Percentiles rank a stretch among this genome's conserved stretches.
These are phyloP conservation scores for Botrytis porri DNA, from an alignment of 2,329 filamentous ascomycete species.

Conservation along the genomic window DNA sequence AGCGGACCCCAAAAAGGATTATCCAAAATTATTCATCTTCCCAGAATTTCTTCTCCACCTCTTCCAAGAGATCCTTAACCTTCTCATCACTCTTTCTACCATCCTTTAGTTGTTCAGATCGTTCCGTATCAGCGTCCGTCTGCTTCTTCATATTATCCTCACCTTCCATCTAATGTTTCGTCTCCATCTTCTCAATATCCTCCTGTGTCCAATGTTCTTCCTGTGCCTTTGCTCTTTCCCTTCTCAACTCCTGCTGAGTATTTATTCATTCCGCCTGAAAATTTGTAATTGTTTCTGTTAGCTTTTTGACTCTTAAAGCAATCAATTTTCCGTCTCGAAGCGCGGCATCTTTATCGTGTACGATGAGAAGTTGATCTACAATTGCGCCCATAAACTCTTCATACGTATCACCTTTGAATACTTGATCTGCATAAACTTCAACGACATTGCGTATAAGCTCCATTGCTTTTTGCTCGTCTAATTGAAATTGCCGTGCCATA, in stretches of 20 bases:
- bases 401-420: not conserved
- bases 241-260: not conserved
- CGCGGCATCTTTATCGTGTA: not conserved
- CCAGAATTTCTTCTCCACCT: not conserved
- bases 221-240: not conserved
- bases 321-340: not conserved
- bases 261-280: not conserved
- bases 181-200: not conserved
- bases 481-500: not conserved
- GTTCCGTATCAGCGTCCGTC: not conserved
- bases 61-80: not conserved
- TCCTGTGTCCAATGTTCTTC: not conserved
- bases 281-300: not conserved
- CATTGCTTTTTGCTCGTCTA: no score
- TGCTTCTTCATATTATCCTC: not conserved
- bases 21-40: not conserved
- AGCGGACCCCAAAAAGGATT: no score
- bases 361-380: not conserved
- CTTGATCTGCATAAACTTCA: not conserved
- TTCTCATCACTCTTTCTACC: not conserved
- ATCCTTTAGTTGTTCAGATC: not conserved
- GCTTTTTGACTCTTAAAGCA: not conserved
- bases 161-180: not conserved
- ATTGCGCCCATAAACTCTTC: not conserved
- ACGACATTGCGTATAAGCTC: not conserved